phyloP scores from a whole-genome alignment of 495 filamentous ascomycete genomes.

The Glarea lozoyensis region DNA sequence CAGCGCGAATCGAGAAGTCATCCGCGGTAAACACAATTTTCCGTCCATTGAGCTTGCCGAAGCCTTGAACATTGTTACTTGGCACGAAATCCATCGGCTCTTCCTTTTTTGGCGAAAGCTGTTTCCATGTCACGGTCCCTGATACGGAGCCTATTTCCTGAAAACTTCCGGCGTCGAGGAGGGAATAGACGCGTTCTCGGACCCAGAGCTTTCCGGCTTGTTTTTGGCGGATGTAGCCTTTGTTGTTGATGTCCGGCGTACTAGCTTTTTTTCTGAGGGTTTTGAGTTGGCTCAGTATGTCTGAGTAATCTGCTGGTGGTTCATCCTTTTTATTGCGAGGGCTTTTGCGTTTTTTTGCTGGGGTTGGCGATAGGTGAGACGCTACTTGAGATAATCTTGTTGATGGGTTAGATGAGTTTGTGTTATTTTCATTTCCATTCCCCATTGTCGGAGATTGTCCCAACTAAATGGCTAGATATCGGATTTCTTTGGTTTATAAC shows the following conservation, averaged over 20 bases:
- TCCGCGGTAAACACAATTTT: conserved; percentile 51
- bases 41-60: conserved; percentile 40
- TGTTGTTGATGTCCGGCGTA: conserved; percentile 41
- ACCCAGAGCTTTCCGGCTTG: conserved; percentile 60
- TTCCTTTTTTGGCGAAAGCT: conserved; percentile 33
- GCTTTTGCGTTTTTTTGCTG: conserved; percentile 14
- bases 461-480: too few species aligned
- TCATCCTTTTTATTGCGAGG: conserved; percentile 18
- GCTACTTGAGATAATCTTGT: conserved; percentile 14
- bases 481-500: too few species aligned
- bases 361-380: conserved; percentile 21
- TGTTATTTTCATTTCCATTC: too few species aligned
- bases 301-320: conserved; percentile 51
- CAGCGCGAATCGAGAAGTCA: conserved; percentile 54
- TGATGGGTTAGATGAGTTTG: conserved; percentile 10
- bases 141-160: conserved; percentile 50
- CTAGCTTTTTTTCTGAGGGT: conserved; percentile 39
- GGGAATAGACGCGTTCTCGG: conserved; percentile 45
- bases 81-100: conserved; percentile 40
- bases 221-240: conserved; percentile 51
- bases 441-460: too few species aligned
- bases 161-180: conserved; percentile 45
- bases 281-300: conserved; percentile 45
- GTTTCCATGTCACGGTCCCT: conserved; percentile 49
- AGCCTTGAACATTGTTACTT: conserved; percentile 48